Base-by-base conservation (phyloP, 1,284 basidiomycete genomes). In the Boletus holoroseus region DNA sequence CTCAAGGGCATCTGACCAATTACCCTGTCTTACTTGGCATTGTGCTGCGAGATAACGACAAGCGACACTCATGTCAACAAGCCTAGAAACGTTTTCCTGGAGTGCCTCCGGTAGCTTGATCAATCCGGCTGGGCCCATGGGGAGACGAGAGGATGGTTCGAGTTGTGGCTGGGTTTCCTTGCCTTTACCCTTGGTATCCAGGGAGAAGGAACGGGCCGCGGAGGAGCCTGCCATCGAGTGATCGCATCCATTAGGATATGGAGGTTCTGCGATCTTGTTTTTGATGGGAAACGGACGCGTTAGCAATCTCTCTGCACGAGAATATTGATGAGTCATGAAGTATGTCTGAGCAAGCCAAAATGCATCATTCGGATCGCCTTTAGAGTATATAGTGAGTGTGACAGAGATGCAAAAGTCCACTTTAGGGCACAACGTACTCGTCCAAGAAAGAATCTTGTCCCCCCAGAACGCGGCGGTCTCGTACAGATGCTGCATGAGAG, bases 401-500 rank as follows among this genome's bases (percentile, higher is more conserved):
- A 44, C 41, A 54, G 36, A 36, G 16, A 48, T 1, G 16, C 13
- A 18, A 30, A 9, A 15, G 9, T 22, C 12, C 15, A 26, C 30
- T 36, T 34, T 16, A 15, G n/a, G 26, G 36, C 8, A 32, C 44
- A 54, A 80, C 91, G 69, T 65, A 95, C 94, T 88, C 37, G 95
- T 97, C 85, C 94, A 92, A 50, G 82, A 88, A 32, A 97, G 74
- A 39, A 98, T 82, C 70, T 99, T 98, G 73, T 95, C 91, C 3
- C 94, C 96, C 96, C 96, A 99, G 67, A 98, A 98, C 8, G 91
- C 88, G 12, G 96, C 96, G 0, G 95, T 97, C 58, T 94, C 91
- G 70, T 98, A 97, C 27, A 99, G 73, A 73, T 99, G 95, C 68
- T 98, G 95, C 81, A 94, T 92, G 62, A 97, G 82, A 34, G 96